Evolutionary conservation across 805 yeast genomes (phyloP).

Genomic region (Metschnikowia anglica): DNA sequence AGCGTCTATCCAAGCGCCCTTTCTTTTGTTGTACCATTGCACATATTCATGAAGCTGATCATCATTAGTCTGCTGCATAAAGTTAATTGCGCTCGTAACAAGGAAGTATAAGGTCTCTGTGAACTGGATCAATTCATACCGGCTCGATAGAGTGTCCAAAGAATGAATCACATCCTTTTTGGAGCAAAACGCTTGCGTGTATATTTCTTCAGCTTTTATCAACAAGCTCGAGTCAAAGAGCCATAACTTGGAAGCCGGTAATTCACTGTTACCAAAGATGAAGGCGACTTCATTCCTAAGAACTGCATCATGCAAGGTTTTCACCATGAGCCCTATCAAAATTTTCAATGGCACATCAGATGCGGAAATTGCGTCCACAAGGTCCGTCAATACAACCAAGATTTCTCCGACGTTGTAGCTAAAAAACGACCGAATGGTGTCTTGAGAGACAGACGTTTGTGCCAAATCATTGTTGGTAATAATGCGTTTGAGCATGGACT

Average conservation of each 20-base stretch:
- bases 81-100: slow-evolving; percentile 35
- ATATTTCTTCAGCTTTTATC: slow-evolving; percentile 41
- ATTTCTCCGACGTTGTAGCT: slow-evolving; percentile 25
- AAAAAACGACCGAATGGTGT: slow-evolving; percentile 29
- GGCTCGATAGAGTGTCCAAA: slow-evolving; percentile 19
- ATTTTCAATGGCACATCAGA: slow-evolving; percentile 18
- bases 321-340: slow-evolving; percentile 26
- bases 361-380: slow-evolving; percentile 23
- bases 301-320: slow-evolving; percentile 33
- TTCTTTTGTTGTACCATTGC: slow-evolving; percentile 34
- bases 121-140: slow-evolving; percentile 25
- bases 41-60: slow-evolving; percentile 29
- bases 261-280: slow-evolving; percentile 28
- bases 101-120: slow-evolving; percentile 37
- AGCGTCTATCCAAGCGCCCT: slow-evolving; percentile 56
- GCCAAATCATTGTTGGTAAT: slow-evolving; percentile 12
- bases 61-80: slow-evolving; percentile 31
- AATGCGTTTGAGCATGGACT: slow-evolving; percentile 14
- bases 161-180: slow-evolving; percentile 6
- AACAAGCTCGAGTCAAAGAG: slow-evolving; percentile 43
- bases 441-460: slow-evolving; percentile 14
- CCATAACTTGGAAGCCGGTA: slow-evolving; percentile 44
- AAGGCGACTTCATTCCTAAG: slow-evolving; percentile 42
- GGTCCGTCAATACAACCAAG: slow-evolving; percentile 29
- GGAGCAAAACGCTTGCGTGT: slow-evolving; percentile 25